Evolutionary conservation across 1,139 yeast genomes (phyloP).

Genomic region (Yamadazyma diospyri): DNA sequence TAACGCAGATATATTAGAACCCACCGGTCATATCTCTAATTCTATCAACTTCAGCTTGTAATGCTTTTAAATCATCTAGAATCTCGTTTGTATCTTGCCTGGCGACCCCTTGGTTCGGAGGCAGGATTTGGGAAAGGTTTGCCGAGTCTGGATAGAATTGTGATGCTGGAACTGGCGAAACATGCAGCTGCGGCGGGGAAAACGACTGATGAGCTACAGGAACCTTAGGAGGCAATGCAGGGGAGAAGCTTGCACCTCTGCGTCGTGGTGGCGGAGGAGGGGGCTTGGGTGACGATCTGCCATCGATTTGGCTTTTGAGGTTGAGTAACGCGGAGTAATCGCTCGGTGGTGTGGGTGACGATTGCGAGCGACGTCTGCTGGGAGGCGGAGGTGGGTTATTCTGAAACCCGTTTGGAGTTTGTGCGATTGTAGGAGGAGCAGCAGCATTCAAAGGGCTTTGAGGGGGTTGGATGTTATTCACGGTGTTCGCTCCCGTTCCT

Average conservation of each 20-base stretch:
- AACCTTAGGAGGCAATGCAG: constrained; percentile 29
- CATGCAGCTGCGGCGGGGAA: constrained; percentile 3
- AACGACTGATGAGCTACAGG: constrained; percentile 9
- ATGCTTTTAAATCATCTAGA: constrained; percentile 56
- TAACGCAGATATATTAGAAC: too few relatives aligned
- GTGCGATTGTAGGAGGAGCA: neutral
- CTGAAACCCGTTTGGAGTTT: constrained; percentile 18
- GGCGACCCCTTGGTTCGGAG: neutral
- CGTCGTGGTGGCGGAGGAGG: constrained; percentile 43
- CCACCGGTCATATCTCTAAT: constrained; percentile 51
- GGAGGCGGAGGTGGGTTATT: constrained; percentile 38
- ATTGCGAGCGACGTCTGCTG: constrained; percentile 37
- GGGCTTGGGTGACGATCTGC: constrained; percentile 17
- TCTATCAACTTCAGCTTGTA: constrained; percentile 63
- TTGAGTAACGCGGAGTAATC: constrained; percentile 3
- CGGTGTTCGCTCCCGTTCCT: constrained; percentile 33
- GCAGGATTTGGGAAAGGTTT: neutral
- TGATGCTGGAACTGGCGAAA: neutral
- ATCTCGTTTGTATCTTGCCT: constrained; percentile 24
- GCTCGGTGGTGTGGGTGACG: constrained; percentile 32
- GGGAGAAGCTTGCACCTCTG: constrained; percentile 13
- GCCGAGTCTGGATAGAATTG: constrained; percentile 3
- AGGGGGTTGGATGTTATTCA: constrained; percentile 20
- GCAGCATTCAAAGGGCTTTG: neutral
- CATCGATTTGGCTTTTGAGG: neutral